phyloP scores from a whole-genome alignment of 2,329 filamentous ascomycete species.

The Neopestalotiopsis sp. region DNA sequence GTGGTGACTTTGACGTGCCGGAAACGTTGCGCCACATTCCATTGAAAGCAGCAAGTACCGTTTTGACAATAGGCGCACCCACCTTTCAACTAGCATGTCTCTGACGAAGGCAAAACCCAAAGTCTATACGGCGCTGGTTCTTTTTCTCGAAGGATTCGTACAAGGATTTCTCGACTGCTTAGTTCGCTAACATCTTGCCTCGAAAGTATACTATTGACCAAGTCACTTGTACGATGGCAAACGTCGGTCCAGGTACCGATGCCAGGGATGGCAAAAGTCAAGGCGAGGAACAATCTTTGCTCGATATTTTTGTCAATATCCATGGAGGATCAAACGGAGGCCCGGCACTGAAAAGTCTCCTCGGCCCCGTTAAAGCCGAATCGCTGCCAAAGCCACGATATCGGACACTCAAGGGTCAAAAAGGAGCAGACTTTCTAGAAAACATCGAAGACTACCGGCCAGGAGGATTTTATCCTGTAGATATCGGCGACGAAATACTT shows the following conservation, averaged over 20 bases:
- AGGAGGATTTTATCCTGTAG: slow-evolving; percentile 17
- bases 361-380: background rate
- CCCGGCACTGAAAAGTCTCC: background rate
- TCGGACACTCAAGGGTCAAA: background rate
- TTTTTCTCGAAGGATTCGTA: background rate
- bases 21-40: background rate
- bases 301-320: background rate
- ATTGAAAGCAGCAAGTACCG: background rate
- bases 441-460: slow-evolving; percentile 5
- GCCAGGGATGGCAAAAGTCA: background rate
- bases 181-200: background rate
- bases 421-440: background rate
- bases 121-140: background rate
- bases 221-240: background rate
- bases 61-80: background rate
- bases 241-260: background rate
- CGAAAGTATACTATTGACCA: background rate
- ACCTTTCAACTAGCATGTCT: background rate
- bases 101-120: background rate
- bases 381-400: background rate
- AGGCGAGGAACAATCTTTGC: background rate
- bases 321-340: background rate
- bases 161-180: background rate
- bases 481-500: slow-evolving; percentile 18
- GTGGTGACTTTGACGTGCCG: background rate